Base-by-base conservation (phyloP, 345 rosid species). In the Linum tenue region DNA sequence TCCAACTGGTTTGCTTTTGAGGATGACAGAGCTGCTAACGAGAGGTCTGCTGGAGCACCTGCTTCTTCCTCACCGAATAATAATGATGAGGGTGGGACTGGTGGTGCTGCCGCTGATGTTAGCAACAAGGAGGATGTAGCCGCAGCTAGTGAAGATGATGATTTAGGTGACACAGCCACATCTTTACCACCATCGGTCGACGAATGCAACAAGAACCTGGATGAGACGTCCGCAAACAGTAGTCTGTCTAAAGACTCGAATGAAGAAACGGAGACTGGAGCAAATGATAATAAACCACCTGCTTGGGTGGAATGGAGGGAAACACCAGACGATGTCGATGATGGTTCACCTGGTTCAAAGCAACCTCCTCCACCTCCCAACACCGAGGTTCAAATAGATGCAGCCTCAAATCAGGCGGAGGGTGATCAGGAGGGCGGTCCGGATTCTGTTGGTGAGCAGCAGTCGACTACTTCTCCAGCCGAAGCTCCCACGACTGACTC, bases 1-100 rank as follows among this genome's bases (percentile, higher is more conserved):
- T 84, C 96, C 74, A 87, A 92, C 80, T 86, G 96, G 98, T 89
- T 89, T 72, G 92, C 95, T 51, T 89, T 87, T 64, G 89, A 89
- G 66, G 96, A 84, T 74, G 90, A 82, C 51, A 81, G 77, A 75
- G 84, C 39, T 74, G 78, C 82, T 55, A 77, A 66, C 56, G 91
- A 86, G 69, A 77, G 75, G 35, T 81, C 86, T 59, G 61, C 77
- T 67, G 86, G 73, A 65, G 72, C 81, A 8, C 72, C 79, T n/a
- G 76, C 86, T 59, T 88, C 96, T 60, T 78, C 94, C 11, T 84
- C 94, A 6, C 86, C 87, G 44, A 71, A 74, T 71, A 74, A 73
- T 68, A 71, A 74, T 71, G 73, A 73, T 68, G 87, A 77, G 57
- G 86, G 14, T 15, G 53, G 71, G 67, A 64, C 73, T 53, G 82